Base-by-base conservation (phyloP, 106 monocot genomes). In the Triglochin maritima region DNA sequence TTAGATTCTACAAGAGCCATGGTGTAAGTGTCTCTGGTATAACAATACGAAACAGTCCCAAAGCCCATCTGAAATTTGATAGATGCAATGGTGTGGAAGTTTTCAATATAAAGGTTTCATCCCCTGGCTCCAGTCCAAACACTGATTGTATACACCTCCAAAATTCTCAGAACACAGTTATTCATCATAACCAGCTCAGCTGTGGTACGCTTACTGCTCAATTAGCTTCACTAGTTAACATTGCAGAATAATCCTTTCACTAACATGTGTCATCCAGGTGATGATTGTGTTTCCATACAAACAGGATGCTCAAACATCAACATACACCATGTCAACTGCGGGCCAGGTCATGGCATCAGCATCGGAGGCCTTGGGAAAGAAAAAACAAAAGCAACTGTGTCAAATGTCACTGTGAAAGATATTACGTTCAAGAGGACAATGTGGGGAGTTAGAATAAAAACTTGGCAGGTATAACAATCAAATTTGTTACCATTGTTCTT, bases 91-190 rank as follows among this genome's bases (percentile, higher is more conserved):
- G 15, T 4, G 78, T 86, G 7, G 56, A 78, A 48, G 83, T 87
- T 41, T 72, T 3, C 63, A 51, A 76, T 49, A 49, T 87, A 16
- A 63, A 67, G 3, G 6, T 87, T 15, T 81, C 80, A 17, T 87
- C 87, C 13, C 87, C 83, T 6, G 87, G 74, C 0, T 69, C 80
- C 62, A 87, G 87, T 69, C 77, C 71, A 42, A 87, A 87, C 70
- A 87, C 87, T 1, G 87, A 83, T 46, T 83, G 87, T 7, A 83
- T 87, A 6, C 87, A 87, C 55, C 69, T 87, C 9, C 80, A 83
- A 66, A 73, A 80, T 71, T 80, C 86, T 57, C 56, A 46, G 3
- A 74, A 74, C 44, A 83, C 80, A 46, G 50, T 46, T 43, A 83
- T 87, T 71, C 80, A 78, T 60, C 50, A 87, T 41, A 29, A 56